Evolutionary conservation across 305 asterid genomes (phyloP), one percentile per base, ranked within the genome.

Genomic region (Fraxinus sp.): DNA sequence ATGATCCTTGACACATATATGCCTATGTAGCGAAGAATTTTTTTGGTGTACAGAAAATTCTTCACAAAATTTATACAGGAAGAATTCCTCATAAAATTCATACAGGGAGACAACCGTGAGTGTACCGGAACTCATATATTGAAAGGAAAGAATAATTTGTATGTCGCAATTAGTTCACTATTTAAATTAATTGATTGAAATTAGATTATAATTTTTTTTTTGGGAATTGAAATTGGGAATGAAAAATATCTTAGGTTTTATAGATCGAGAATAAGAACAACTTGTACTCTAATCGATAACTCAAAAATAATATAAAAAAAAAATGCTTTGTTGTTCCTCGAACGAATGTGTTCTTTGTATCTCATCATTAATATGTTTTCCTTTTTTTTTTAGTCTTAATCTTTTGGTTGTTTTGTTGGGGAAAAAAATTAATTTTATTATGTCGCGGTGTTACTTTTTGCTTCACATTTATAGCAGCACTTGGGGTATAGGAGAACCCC

Each of bases 111-210:
- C 1, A 35, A 0, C 39, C 39, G 1, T 35, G 3, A 35, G 39
- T 35, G 39, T 5, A 35, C 39, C 39, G 5, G 7, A 35, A 35
- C 39, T 35, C 39, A 35, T 35, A 4, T 36, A 36, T 18, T 3
- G 18, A 46, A 11, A 11, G 57, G 18, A 4, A 52, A 16, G 62
- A 52, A 52, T 55, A 78, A 74, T 79, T 85, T 57, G 41, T 13
- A 33, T 41, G 6, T 68, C n/a, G 1, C 80, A 79, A 80, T 80
- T 82, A 79, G 57, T 80, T 13, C 18, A 77, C 72, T 71, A 62
- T 39, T 24, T 79, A 28, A 77, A 49, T 22, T 59, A 46, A 37
- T 20, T 33, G 77, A 75, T 20, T 22, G 37, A 14, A 20, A 44
- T 20, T 8, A 11, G 68, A 64, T 11, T 70, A 10, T 70, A 71